phyloP scores from a whole-genome alignment of 1,139 yeast species.

The Taphrina sp. region DNA sequence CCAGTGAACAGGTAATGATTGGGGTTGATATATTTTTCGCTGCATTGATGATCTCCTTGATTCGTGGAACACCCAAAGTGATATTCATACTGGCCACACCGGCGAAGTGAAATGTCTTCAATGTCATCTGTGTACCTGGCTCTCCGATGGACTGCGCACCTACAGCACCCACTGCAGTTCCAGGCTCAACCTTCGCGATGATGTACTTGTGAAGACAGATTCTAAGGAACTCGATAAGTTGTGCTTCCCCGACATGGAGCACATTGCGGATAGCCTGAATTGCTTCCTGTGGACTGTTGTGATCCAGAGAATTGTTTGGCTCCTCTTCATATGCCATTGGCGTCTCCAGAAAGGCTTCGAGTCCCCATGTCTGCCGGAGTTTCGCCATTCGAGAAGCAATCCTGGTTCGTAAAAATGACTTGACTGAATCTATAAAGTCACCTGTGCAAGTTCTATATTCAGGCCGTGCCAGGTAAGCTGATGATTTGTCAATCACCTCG shows the following conservation, averaged over 20 bases:
- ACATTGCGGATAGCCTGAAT: conserved; percentile 63
- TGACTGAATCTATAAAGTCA: conserved; percentile 71
- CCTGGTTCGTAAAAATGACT: conserved; percentile 62
- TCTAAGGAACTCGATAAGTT: conserved; percentile 67
- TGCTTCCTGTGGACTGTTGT: conserved; percentile 39
- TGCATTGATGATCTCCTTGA: conserved; percentile 96
- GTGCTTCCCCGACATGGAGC: conserved; percentile 61
- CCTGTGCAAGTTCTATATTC: conserved; percentile 55
- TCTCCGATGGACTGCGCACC: conserved; percentile 99
- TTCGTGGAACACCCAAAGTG: conserved; percentile 98
- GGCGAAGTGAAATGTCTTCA: conserved; percentile 98
- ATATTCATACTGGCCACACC: conserved; percentile 99
- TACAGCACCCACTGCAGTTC: conserved; percentile 98
- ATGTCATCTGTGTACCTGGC: conserved; percentile 99
- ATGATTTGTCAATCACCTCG: conserved; percentile 58
- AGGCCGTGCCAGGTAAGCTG: conserved; percentile 59
- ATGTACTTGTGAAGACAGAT: conserved; percentile 80
- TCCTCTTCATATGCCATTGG: conserved; percentile 43
- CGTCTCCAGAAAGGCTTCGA: conserved; percentile 50
- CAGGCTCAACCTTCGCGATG: conserved; percentile 94
- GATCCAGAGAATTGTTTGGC: conserved; percentile 40
- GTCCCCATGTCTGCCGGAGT: conserved; percentile 57
- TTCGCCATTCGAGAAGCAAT: conserved; percentile 60
- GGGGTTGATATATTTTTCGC: conserved; percentile 95
- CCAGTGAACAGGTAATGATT: conserved; percentile 89